These are phyloP conservation scores for Ceratocystis diversiconidia DNA, from an alignment of 2,329 filamentous ascomycete species.

Conservation along the genomic window DNA sequence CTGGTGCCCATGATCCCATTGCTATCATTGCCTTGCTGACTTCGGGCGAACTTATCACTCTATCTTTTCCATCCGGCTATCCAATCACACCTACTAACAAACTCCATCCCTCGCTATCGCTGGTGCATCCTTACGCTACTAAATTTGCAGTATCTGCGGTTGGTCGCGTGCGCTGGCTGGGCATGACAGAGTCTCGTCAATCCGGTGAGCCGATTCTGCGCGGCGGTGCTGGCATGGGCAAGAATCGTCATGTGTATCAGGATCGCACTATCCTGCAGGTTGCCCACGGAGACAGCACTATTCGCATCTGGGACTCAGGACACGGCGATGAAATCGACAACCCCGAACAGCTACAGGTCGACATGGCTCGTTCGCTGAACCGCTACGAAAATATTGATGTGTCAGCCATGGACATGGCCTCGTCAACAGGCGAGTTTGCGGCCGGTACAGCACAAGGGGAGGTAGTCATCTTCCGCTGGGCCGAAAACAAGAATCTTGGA, in stretches of 20 bases:
- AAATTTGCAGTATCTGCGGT: conserved; percentile 58
- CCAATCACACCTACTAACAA: conserved; percentile 87
- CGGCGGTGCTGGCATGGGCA: conserved; percentile 61
- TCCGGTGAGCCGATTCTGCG: conserved; percentile 64
- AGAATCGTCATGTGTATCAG: conserved; percentile 63
- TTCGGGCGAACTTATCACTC: conserved; percentile 75
- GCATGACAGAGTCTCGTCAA: conserved; percentile 70
- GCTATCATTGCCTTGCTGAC: conserved; percentile 65
- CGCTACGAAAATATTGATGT: conserved; percentile 66
- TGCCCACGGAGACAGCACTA: conserved; percentile 76
- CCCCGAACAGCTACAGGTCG: conserved; percentile 62
- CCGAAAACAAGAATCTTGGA: conserved; percentile 59
- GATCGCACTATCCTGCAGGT: conserved; percentile 72
- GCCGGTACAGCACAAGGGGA: conserved; percentile 75
- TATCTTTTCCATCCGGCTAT: conserved; percentile 86
- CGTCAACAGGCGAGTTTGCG: conserved; percentile 70
- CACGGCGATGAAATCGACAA: conserved; percentile 93
- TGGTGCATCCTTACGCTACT: conserved; percentile 80
- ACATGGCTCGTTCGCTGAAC: conserved; percentile 68
- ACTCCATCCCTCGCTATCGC: conserved; percentile 71
- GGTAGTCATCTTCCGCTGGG: conserved; percentile 75
- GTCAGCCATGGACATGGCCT: conserved; percentile 63
- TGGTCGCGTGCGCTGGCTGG: conserved; percentile 71
- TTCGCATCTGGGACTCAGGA: conserved; percentile 87
- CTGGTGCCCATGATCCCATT: conserved; percentile 78